Percentiles rank a stretch among this genome's conserved stretches.
Conservation (phyloP, 768 basidiomycete species). For the Lanmaoa rubissima region DNA sequence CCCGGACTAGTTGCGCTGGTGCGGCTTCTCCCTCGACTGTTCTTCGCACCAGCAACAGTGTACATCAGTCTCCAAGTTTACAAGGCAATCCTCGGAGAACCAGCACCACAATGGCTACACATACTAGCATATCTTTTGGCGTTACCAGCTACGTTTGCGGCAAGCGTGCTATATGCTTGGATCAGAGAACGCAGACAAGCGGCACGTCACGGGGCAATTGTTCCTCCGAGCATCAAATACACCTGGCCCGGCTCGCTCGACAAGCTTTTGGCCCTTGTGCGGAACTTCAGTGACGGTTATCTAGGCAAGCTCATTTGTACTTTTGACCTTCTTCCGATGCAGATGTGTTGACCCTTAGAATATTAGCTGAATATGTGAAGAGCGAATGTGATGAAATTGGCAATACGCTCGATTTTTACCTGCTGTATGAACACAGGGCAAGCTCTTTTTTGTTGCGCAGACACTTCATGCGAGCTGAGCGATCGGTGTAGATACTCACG, state of each 20-base stretch:
- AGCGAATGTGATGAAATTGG: slow-evolving; percentile 19
- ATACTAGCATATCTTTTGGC: slow-evolving; percentile 22
- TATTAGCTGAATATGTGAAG: slow-evolving; percentile 11
- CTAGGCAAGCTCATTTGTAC: slow-evolving; percentile 35
- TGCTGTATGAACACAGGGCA: slow-evolving; percentile 31
- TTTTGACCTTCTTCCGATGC: not conserved
- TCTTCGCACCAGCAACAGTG: slow-evolving; percentile 17
- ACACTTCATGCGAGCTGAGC: not conserved
- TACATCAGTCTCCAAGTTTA: slow-evolving; percentile 15
- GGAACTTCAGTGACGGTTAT: slow-evolving; percentile 45
- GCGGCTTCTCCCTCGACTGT: slow-evolving; percentile 28
- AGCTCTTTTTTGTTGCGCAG: not conserved
- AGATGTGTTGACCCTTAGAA: not conserved
- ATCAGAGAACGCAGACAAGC: slow-evolving; percentile 46
- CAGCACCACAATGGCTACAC: slow-evolving; percentile 11
- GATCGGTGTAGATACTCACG: slow-evolving; percentile 33
- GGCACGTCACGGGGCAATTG: slow-evolving; percentile 43
- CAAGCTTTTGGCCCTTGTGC: slow-evolving; percentile 37
- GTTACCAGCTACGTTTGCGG: slow-evolving; percentile 22
- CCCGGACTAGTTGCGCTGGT: slow-evolving; percentile 35
- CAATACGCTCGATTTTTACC: slow-evolving; percentile 21
- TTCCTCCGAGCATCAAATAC: slow-evolving; percentile 40
- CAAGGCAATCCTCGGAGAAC: not conserved
- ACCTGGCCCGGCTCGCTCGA: slow-evolving; percentile 48
- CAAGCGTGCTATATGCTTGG: slow-evolving; percentile 38